Evolutionary conservation across 805 yeast species (phyloP), one percentile per base, ranked within the genome.

Genomic region (Metschnikowia kunwiensis): DNA sequence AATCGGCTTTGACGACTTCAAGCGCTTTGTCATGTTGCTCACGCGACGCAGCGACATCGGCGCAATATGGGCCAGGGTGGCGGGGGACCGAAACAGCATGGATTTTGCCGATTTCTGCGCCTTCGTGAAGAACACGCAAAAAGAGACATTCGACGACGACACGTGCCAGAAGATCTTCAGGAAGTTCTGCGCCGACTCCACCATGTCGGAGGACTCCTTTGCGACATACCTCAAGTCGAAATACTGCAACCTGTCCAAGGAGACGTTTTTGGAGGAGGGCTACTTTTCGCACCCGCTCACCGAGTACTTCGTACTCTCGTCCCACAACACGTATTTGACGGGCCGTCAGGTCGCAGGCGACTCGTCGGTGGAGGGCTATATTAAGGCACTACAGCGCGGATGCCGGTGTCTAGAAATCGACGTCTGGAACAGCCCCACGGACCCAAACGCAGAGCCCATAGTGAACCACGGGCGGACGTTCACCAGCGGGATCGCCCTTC

Each of bases 361-460:
- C 3, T 82, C 96, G 0, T 86, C 97, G 0, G 78, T 87, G 2
- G 97, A 91, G 53, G 94, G 94, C 0, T 93, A 93, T 49, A 79
- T 87, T 12, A 75, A 83, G 33, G 93, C 86, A 0, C 63, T 93
- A 32, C 96, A 88, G 55, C 75, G 88, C 36, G 97, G 98, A 1
- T 93, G 97, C 51, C 70, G 96, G 29, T 89, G 96, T 44, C 70
- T 93, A n/a, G 99, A 93, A 54, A 78, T 93, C 26, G 99, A 93
- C 58, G 70, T 93, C 14, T 93, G 98, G 98, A 96, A 91, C 63
- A 68, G 68, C 10, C 42, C 38, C 10, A 85, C 82, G 15, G 79
- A 75, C 24, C 32, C 45, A 9, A 60, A 55, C 10, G 59, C 62
- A 9, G 89, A 82, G 0, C 98, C 98, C 0, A 75, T 86, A 0